Evolutionary conservation across 192 early-diverging fungal genomes (phyloP).

Genomic region (Coemansia sp.): DNA sequence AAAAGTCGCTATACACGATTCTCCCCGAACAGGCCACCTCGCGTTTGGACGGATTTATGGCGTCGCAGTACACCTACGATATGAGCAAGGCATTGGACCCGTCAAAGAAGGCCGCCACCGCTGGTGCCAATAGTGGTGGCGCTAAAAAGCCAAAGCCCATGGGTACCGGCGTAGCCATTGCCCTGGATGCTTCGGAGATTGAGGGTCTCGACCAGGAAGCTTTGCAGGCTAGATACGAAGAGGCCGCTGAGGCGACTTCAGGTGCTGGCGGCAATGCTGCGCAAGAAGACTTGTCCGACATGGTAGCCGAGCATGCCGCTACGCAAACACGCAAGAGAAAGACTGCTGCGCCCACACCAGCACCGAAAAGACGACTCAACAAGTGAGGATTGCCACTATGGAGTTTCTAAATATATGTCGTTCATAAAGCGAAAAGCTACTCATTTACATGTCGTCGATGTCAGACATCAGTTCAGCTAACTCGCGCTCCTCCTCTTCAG

Average conservation of each 20-base stretch:
- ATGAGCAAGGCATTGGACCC: slow-evolving; percentile 57
- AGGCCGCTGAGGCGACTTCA: slow-evolving; percentile 52
- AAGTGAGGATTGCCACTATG: not conserved
- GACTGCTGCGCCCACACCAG: slow-evolving; percentile 54
- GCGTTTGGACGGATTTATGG: slow-evolving; percentile 85
- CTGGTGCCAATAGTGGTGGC: slow-evolving; percentile 3
- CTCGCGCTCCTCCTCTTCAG: slow-evolving; percentile 90
- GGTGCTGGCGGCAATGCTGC: slow-evolving; percentile 23
- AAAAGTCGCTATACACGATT: slow-evolving; percentile 81
- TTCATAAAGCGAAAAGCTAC: not conserved
- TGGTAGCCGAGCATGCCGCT: slow-evolving; percentile 82
- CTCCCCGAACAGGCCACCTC: slow-evolving; percentile 71
- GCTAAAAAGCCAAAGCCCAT: slow-evolving; percentile 59
- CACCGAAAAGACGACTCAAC: slow-evolving; percentile 28
- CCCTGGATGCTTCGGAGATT: slow-evolving; percentile 89
- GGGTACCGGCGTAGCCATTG: slow-evolving; percentile 73
- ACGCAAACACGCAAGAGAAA: slow-evolving; percentile 72
- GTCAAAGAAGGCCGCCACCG: slow-evolving; percentile 46
- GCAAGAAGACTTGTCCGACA: slow-evolving; percentile 84
- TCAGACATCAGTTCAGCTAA: slow-evolving; percentile 83
- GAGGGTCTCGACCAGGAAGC: slow-evolving; percentile 77
- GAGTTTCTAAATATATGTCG: too few relatives aligned
- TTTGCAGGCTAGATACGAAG: slow-evolving; percentile 78
- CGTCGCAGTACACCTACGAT: slow-evolving; percentile 89
- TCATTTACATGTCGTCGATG: slow-evolving; percentile 53